Evolutionary conservation across 148 eudicot species (phyloP), one percentile per base, ranked within the genome.

Genomic region (Rhododendron vialii): DNA sequence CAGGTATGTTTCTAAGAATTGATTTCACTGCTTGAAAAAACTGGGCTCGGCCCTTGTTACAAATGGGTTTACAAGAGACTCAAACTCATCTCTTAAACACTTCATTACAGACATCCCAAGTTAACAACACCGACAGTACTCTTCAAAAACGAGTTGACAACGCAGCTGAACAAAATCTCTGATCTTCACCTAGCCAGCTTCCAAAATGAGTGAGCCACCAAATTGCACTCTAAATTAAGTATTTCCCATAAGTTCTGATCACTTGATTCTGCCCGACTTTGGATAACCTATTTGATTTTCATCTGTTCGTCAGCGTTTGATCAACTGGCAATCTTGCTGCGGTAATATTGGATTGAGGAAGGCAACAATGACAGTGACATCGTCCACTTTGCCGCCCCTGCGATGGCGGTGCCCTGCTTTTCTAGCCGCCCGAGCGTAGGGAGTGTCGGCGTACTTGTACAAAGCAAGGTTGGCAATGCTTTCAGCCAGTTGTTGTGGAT

Each of bases 341-440:
- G 41, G 41, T 38, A 38, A 38, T 0, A 53, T 14, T 53, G 15
- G 20, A 3, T 14, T 15, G 78, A 74, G 3, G 1, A 35, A 15
- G 24, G 43, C 78, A 74, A 74, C 78, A 74, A 74, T 36, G n/a
- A 74, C 43, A 0, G 78, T 74, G 45, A 74, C 28, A 28, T 84
- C 85, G 10, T 84, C 85, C 33, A 84, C 79, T 71, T 84, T 84
- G 36, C 85, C 80, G 48, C 85, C 85, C 9, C 4, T 14, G 18
- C 26, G 28, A 6, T 47, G 24, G 35, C 5, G 6, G 5, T 4
- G n/a, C 7, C 79, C 79, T 2, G 79, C 63, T n/a, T 45, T 28
- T 12, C 17, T 48, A 8, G 61, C 41, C 0, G 78, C 79, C 10
- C 5, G 47, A 12, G 78, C 59, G 26, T 26, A 84, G 1, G 79